Evolutionary conservation across 2,329 filamentous ascomycete genomes (phyloP).

Genomic region (Colletotrichum sp.): DNA sequence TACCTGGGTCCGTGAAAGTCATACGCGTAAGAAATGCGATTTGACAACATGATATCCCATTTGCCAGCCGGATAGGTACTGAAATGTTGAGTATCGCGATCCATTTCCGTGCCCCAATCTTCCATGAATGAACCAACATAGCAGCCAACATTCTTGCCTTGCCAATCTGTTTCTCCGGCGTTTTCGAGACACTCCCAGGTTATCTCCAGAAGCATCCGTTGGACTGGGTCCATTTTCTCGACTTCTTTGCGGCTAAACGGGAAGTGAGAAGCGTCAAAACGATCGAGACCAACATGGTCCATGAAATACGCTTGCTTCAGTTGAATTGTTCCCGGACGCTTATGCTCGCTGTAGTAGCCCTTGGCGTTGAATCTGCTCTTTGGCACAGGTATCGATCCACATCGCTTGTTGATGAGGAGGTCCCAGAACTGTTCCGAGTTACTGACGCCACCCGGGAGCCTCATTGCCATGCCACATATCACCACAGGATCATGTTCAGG

Average conservation of each 20-base stretch:
- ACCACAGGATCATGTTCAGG: not conserved
- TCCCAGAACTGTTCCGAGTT: not conserved
- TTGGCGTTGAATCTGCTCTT: not conserved
- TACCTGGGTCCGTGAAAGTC: conserved; percentile 11
- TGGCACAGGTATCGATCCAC: not conserved
- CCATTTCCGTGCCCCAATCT: conserved; percentile 24
- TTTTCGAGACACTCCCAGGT: conserved; percentile 33
- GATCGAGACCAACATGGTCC: not conserved
- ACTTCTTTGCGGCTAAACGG: not conserved
- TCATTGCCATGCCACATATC: conserved; percentile 2
- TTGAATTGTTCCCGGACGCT: not conserved
- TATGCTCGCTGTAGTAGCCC: not conserved
- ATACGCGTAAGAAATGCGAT: conserved; percentile 24
- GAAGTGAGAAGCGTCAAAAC: not conserved
- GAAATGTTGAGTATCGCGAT: conserved; percentile 12
- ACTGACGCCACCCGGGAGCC: not conserved
- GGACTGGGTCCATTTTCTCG: conserved; percentile 31
- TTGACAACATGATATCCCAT: conserved; percentile 23
- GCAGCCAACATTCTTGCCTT: conserved; percentile 28
- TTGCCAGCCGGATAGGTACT: conserved; percentile 13
- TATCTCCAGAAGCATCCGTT: conserved; percentile 33
- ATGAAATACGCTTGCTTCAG: not conserved
- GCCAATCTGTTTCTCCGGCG: conserved; percentile 27
- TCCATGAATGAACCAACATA: conserved; percentile 31
- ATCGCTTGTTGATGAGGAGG: not conserved